Base-by-base conservation (phyloP, 441 rosid genomes). In the Euphorbia neoarborescens region DNA sequence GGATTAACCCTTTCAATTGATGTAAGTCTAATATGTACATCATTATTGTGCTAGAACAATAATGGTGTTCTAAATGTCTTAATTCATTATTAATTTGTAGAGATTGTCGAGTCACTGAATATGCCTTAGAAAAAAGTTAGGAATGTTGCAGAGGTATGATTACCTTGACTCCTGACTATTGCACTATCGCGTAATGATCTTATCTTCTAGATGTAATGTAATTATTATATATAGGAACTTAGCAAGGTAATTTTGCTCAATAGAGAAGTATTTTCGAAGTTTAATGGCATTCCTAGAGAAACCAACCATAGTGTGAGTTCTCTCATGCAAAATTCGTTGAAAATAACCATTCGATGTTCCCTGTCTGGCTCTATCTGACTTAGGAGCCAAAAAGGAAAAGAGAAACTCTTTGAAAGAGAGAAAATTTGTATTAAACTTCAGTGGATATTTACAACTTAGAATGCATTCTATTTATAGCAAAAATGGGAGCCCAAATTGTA, bases 61-160 rank as follows among this genome's bases (percentile, higher is more conserved):
- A 56, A 14, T 24, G 1, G 14, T 22, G 37, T 24, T 24, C n/a
- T 14, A 2, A 51, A 62, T 32, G 19, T 62, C 14, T 7, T 69
- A 13, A 65, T 65, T 24, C 22, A 3, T 50, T 67, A 44, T 10
- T 68, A 57, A 22, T 65, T 83, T 81, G 48, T 90, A 94, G 99
- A 89, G 87, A 76, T 94, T 67, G 97, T 97, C 50, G 88, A 89
- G 74, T 83, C 80, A 62, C 82, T 94, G 74, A 94, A 92, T 77
- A 90, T 94, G 89, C 89, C 99, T 3, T 83, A 86, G 78, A 90
- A 85, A 82, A 94, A 92, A 90, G 94, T 92, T 62, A 80, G 86
- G 76, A 91, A 91, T 78, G 99, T 96, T 62, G 88, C 96, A 20
- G 91, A 91, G 94, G 99, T 94, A 86, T 58, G 34, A 72, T 69